phyloP scores from a whole-genome alignment of 139 green algal species.

The Yamagishiella unicocca region DNA sequence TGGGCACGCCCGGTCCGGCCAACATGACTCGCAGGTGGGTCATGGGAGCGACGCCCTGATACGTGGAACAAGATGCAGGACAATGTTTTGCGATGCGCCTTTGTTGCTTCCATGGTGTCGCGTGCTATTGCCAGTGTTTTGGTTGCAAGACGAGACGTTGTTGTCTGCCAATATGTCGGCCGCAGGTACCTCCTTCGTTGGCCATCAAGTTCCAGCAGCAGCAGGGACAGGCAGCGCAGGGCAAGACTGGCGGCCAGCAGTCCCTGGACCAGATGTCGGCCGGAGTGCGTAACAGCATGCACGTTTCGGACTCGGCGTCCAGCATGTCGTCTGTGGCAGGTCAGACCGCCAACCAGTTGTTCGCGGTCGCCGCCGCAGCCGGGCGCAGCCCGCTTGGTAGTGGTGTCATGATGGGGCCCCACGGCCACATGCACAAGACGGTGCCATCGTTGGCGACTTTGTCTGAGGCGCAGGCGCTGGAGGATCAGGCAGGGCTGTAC shows the following conservation, averaged over 20 bases:
- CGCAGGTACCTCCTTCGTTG: neutral
- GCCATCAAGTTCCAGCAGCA: slow-evolving; percentile 43
- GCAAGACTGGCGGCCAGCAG: neutral
- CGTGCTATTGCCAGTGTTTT: too few species aligned
- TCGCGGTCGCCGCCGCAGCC: slow-evolving; percentile 27
- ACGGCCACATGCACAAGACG: slow-evolving; percentile 7
- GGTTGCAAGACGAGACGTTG: too few species aligned
- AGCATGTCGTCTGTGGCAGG: slow-evolving; percentile 52
- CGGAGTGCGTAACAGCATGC: slow-evolving; percentile 35
- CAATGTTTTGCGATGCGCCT: too few species aligned
- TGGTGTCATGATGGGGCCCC: neutral
- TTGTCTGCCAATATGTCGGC: too few species aligned
- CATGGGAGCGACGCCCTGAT: too few species aligned
- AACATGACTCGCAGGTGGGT: neutral
- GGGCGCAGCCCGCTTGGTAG: slow-evolving; percentile 28
- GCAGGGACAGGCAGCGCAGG: neutral
- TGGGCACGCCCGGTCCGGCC: neutral
- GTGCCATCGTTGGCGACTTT: slow-evolving; percentile 17
- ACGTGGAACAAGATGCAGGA: too few species aligned
- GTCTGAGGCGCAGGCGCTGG: slow-evolving; percentile 42
- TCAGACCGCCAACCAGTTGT: slow-evolving; percentile 1
- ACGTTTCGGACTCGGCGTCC: slow-evolving; percentile 64
- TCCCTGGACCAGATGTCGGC: neutral
- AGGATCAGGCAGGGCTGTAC: slow-evolving; percentile 45
- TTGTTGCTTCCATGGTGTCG: too few species aligned